These are phyloP conservation scores for Ochromonas danica DNA, from an alignment of 108 stramenopile genomes.

Conservation along the genomic window DNA sequence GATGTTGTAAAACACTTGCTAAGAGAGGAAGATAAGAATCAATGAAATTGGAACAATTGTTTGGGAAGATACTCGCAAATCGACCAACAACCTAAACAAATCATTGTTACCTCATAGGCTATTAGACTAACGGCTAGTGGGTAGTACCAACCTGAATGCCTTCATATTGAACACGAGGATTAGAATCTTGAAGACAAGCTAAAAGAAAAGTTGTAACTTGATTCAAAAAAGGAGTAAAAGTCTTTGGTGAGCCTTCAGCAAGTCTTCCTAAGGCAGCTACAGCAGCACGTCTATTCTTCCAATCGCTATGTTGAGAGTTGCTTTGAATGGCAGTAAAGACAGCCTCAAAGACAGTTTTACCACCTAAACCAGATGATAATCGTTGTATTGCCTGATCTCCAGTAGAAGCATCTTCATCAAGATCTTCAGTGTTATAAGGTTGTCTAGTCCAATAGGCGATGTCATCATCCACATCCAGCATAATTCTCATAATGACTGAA, in stretches of 20 bases:
- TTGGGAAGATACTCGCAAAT: not conserved
- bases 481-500: not conserved
- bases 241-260: constrained; percentile 21
- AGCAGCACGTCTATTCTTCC: constrained; percentile 10
- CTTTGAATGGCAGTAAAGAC: not conserved
- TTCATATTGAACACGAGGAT: constrained; percentile 1
- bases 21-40: not conserved
- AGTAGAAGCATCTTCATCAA: not conserved
- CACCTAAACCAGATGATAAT: constrained; percentile 16
- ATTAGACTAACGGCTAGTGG: not conserved
- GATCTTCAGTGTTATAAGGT: not conserved
- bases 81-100: constrained; percentile 4
- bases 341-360: not conserved
- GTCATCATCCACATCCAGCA: constrained; percentile 24
- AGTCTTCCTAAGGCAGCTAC: not conserved
- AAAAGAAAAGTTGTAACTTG: not conserved
- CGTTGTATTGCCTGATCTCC: constrained; percentile 7
- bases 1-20: not conserved
- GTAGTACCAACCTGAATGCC: not conserved
- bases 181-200: not conserved
- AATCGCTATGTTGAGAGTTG: not conserved
- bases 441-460: not conserved
- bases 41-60: not conserved
- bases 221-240: not conserved
- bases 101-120: not conserved